Evolutionary conservation across 202 grass and related monocot genomes (phyloP), one percentile per base, ranked within the genome.

Genomic region (Saccharum hybrid): DNA sequence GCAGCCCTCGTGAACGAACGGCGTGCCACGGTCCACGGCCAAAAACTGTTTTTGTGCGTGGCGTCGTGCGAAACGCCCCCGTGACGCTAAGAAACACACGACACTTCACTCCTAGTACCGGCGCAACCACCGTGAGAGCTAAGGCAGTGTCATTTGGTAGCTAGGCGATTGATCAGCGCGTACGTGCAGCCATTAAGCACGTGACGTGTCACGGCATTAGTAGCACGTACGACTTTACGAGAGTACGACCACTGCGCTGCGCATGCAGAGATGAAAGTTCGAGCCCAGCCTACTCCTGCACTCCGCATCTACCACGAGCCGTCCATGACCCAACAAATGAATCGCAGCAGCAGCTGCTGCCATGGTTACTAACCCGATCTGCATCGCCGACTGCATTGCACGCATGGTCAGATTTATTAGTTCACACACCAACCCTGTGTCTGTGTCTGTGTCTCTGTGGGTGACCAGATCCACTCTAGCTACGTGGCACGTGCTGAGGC

Each of bases 321-420:
- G 63, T 31, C 69, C 68, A 45, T 19, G 39, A 63, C 0, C 75
- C 6, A 63, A n/a, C n/a, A n/a, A n/a, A n/a, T n/a, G n/a, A n/a
- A 61, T 26, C 36, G 22, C 73, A 41, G 19, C 74, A 8, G 23
- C 65, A 13, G 16, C 45, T 16, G n/a, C n/a, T n/a, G n/a, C n/a
- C n/a, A n/a, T n/a, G n/a, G n/a, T n/a, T n/a, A n/a, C n/a, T n/a
- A n/a, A n/a, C n/a, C n/a, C n/a, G n/a, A n/a, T n/a, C n/a, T n/a
- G n/a, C n/a, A n/a, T n/a, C n/a, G n/a, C n/a, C n/a, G 28, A 28
- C 22, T 60, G 56, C 56, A 10, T 11, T 61, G 57, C 57, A 61
- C 81, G 82, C 65, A 59, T 43, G 72, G 65, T 57, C 71, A 77
- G 16, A 82, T 79, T 79, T 83, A 65, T 79, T 83, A 59, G 83